Base-by-base conservation (phyloP, 176 grass and related monocot genomes). In the Coix lacrymajobi region DNA sequence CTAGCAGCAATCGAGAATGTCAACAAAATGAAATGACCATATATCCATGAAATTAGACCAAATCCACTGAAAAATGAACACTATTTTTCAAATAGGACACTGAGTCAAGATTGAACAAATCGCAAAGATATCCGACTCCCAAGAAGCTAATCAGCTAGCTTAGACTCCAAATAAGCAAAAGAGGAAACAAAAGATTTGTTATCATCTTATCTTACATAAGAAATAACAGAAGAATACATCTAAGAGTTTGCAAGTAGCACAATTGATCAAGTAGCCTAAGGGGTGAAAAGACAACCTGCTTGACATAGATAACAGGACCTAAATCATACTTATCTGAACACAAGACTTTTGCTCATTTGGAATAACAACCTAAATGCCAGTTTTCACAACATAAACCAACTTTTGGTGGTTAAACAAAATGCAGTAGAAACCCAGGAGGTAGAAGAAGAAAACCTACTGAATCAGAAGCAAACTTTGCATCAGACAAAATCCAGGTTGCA, bases 401-500 rank as follows among this genome's bases (percentile, higher is more conserved):
- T 25, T 64, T 65, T 44, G 0, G 30, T 84, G 68, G 11, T 63
- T 31, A 58, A 85, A 82, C 2, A 78, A 62, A 82, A 83, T 63
- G 8, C 15, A 16, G 28, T 30, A 66, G 25, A 71, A 79, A 77
- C 32, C 51, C 71, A 57, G 64, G 52, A 85, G 8, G 38, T 63
- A 78, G 51, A 73, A 75, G 60, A 48, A 75, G 52, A 77, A 75
- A 15, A 70, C 82, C n/a, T 95, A 95, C 93, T 57, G 79, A 90
- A 71, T 86, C 85, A 88, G 82, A 88, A 86, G 87, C 86, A 13
- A 88, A 87, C 79, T 93, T 92, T 80, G 87, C 64, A 71, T 92
- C 93, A 14, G 96, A 90, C 63, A 93, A 93, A 87, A 92, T 84
- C 89, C 87, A 89, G 62, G 87, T 89, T 85, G 91, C 89, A 90